Evolutionary conservation across 352 stramenopile genomes (phyloP).

Genomic region (Globisporangium cederbergense): DNA sequence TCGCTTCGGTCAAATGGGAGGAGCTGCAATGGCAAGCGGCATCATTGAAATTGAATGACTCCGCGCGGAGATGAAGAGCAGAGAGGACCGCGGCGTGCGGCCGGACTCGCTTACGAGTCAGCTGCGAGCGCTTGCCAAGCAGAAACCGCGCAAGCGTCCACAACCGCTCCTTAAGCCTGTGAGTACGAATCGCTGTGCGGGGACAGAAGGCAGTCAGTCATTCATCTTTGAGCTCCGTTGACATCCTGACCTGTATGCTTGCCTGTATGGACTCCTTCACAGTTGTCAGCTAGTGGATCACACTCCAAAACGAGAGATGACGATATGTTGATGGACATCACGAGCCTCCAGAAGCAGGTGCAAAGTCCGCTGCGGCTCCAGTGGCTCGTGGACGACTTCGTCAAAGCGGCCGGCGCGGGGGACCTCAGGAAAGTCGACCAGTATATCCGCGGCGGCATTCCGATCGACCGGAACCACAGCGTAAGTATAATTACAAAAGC

Average conservation of each 20-base stretch:
- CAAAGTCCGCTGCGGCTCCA: slow-evolving; percentile 46
- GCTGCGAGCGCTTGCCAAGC: slow-evolving; percentile 32
- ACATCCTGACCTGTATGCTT: background rate
- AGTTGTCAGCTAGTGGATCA: background rate
- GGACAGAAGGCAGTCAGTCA: background rate
- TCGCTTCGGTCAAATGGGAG: slow-evolving; percentile 4
- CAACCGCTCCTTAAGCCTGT: slow-evolving; percentile 24
- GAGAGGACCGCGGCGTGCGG: slow-evolving; percentile 33
- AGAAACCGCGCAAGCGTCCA: slow-evolving; percentile 23
- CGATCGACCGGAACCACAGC: slow-evolving; percentile 51
- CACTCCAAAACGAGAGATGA: background rate
- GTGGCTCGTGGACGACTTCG: slow-evolving; percentile 60
- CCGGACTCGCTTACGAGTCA: slow-evolving; percentile 43
- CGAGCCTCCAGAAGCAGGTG: slow-evolving; percentile 38
- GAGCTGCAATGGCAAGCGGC: background rate
- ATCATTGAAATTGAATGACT: background rate
- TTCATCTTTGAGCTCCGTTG: background rate
- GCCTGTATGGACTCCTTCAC: background rate
- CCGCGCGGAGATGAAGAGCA: background rate
- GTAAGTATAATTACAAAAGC: slow-evolving; percentile 11
- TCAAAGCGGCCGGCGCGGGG: slow-evolving; percentile 37
- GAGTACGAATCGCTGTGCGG: background rate
- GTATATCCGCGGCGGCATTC: slow-evolving; percentile 49
- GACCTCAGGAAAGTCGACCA: slow-evolving; percentile 41
- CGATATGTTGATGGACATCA: slow-evolving; percentile 3